Evolutionary conservation across 2,329 filamentous ascomycete genomes (phyloP), one percentile per base, ranked within the genome.

Genomic region (Lachnellula subtilissima): DNA sequence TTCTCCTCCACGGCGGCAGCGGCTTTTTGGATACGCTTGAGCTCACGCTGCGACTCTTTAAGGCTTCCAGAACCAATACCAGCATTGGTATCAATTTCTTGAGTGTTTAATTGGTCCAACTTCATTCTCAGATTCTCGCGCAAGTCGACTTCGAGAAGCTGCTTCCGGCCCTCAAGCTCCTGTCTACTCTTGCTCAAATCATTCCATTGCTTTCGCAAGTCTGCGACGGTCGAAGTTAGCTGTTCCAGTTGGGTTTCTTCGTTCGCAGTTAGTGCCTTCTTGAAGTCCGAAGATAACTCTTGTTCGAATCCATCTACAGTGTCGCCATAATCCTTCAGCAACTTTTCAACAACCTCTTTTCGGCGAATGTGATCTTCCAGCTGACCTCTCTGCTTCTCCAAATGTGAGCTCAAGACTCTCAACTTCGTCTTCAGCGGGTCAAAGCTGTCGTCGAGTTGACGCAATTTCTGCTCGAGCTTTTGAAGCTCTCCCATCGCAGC

Each of bases 101-200:
- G 83, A 59, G 84, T 83, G 61, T 88, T 87, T 53, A 99, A 81
- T 70, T 96, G 89, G 65, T 97, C 92, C 35, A 97, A 82, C 63
- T 88, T 89, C 65, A 91, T 87, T 66, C 88, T 86, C 45, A 99
- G 78, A 66, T 96, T 96, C 67, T 95, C 89, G n/a, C 88, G 86
- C 48, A 99, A 76, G 67, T 96, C 90, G 36, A 89, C 84, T 70
- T 99, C 93, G 28, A 97, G 79, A 39, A 89, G 83, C 52, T 87
- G 86, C 74, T 96, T 97, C 53, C 84, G 83, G 25, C 81, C 83
- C 72, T 97, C 91, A 1, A 95, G 78, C 55, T 91, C 87, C 61
- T 89, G 83, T 36, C 92, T 85, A 56, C 83, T 80, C 54, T 80
- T 83, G 66, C 88, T 91, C 47, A 91, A 72, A 54, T 90, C 85